Evolutionary conservation across 176 grass and related monocot genomes (phyloP).

Genomic region (Rhynchospora pubera): DNA sequence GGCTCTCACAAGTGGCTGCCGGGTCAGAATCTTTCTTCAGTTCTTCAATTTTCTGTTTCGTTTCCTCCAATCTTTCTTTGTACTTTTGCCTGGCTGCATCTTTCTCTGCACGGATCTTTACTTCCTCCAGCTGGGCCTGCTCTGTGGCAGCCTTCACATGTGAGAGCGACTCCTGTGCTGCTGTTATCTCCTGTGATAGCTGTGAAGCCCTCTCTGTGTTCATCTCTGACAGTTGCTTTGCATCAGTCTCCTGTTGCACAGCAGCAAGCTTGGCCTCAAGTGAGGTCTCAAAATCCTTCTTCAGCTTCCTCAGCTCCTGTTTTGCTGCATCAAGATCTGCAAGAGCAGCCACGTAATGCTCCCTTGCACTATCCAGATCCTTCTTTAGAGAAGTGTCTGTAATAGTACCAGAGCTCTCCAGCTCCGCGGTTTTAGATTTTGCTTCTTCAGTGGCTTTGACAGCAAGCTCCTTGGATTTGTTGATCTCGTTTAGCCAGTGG

Average conservation of each 20-base stretch:
- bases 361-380: constrained; percentile 68
- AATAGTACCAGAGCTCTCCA: constrained; percentile 55
- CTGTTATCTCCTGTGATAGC: constrained; percentile 57
- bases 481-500: constrained; percentile 52
- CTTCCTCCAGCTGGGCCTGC: constrained; percentile 75
- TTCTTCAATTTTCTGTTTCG: constrained; percentile 54
- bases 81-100: constrained; percentile 52
- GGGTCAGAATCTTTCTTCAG: constrained; percentile 78
- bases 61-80: constrained; percentile 70
- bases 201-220: constrained; percentile 63
- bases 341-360: constrained; percentile 67
- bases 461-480: constrained; percentile 76
- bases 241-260: constrained; percentile 67
- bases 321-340: constrained; percentile 82
- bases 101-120: constrained; percentile 66
- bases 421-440: constrained; percentile 57
- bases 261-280: constrained; percentile 73
- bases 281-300: constrained; percentile 87
- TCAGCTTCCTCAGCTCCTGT: constrained; percentile 82
- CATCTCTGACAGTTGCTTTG: constrained; percentile 48
- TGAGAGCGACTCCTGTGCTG: constrained; percentile 55
- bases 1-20: constrained; percentile 37
- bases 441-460: constrained; percentile 68
- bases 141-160: constrained; percentile 73
- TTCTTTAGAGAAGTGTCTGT: constrained; percentile 59